Evolutionary conservation across 352 stramenopile genomes (phyloP), one percentile per base, ranked within the genome.

Genomic region (Phytophthora pisi): DNA sequence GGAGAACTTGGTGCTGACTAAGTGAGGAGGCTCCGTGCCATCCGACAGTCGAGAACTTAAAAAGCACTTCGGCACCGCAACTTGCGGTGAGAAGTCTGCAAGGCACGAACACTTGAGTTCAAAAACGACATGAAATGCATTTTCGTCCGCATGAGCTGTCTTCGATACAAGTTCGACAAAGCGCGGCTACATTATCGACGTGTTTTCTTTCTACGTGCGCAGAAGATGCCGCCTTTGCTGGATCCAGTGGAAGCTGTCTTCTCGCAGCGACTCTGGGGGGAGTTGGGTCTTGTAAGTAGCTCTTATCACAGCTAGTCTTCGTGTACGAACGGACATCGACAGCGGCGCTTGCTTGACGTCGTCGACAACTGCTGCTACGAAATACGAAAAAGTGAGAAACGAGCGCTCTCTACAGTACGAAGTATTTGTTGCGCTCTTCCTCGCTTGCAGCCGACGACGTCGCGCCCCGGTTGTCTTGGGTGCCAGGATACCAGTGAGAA

Each of bases 361-460:
- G 52, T 71, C 58, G 23, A 66, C 15, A 52, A 43, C 18, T 68
- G 46, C 60, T 63, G 38, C 38, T 62, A 63, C 34, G 58, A 57
- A 66, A 72, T 51, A 69, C 60, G 56, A 67, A 46, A 20, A 72
- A 61, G 51, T 45, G 56, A 63, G 64, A 38, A 58, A 42, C 23
- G n/a, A 51, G 61, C 51, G 53, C 38, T 55, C 40, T 71, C 82
- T 93, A 93, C 45, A 93, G 72, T 63, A 93, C 86, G 60, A 93
- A 93, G 74, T 93, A 93, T 68, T 92, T 93, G 71, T 72, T 91
- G 63, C 84, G 82, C 55, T 90, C 81, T 58, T 93, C 84, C 67
- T 93, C 83, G 57, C 74, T 88, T 26, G 75, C 74, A 51, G 45
- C 76, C 20, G 80, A 87, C 36, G 74, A 65, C 40, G 67, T 70